These are phyloP conservation scores for Pseudonitzschia multiseries DNA, from an alignment of 108 stramenopile species.

Conservation along the genomic window DNA sequence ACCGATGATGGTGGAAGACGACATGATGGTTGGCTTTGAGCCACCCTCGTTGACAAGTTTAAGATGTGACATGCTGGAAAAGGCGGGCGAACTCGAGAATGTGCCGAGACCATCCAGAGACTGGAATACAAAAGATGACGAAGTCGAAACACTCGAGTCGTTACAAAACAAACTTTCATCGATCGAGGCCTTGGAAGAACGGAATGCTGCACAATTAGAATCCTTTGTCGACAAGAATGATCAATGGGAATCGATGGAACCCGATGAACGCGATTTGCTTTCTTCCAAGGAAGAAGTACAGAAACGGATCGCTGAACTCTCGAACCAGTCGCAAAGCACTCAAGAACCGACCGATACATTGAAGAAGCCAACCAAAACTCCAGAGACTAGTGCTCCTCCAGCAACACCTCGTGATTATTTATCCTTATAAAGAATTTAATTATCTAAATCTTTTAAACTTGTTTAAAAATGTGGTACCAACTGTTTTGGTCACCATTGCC, in stretches of 20 bases:
- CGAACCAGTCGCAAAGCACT: background rate
- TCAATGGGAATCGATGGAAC: conserved; percentile 59
- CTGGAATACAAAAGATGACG: conserved; percentile 15
- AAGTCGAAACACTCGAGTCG: background rate
- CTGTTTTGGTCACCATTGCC: background rate
- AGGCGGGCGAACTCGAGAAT: conserved; percentile 69
- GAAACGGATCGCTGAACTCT: background rate
- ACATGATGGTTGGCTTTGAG: conserved; percentile 71
- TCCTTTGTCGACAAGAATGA: conserved; percentile 45
- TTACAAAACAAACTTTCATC: background rate
- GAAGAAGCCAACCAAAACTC: background rate
- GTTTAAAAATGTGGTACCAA: background rate
- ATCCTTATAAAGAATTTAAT: background rate
- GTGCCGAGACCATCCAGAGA: conserved; percentile 20
- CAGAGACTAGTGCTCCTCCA: background rate
- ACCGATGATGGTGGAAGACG: conserved; percentile 66
- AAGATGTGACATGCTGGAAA: conserved; percentile 76
- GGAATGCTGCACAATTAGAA: background rate
- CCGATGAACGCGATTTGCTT: conserved; percentile 37
- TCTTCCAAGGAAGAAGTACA: conserved; percentile 1
- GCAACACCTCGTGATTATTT: conserved; percentile 9
- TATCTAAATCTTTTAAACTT: background rate
- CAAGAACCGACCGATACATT: background rate
- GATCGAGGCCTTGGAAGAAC: background rate
- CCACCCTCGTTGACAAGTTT: conserved; percentile 76